phyloP scores from a whole-genome alignment of 345 rosid genomes.

The Gossypium arboreum region DNA sequence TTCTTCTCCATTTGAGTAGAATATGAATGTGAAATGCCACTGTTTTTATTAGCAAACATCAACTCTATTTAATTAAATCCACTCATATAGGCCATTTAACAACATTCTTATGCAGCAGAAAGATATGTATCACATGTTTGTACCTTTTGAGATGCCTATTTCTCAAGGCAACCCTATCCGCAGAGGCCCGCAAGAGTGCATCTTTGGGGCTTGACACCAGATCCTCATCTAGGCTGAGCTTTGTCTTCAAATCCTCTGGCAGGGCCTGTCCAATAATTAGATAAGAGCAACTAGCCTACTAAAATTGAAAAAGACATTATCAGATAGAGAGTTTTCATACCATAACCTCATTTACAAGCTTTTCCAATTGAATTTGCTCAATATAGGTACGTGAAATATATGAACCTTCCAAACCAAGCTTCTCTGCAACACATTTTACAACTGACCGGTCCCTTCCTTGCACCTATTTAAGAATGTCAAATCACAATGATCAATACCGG shows the following conservation, averaged over 20 bases:
- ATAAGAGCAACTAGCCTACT: constrained; percentile 18
- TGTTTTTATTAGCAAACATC: constrained; percentile 27
- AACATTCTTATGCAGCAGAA: neutral
- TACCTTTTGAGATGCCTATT: constrained; percentile 69
- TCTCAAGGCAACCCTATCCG: constrained; percentile 65
- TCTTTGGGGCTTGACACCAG: constrained; percentile 79
- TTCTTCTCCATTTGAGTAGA: constrained; percentile 74
- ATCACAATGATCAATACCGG: neutral
- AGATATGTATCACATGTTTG: constrained; percentile 13
- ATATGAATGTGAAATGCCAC: constrained; percentile 89
- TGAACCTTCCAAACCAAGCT: constrained; percentile 79
- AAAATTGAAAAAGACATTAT: constrained; percentile 2
- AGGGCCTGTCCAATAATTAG: constrained; percentile 46
- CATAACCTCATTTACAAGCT: constrained; percentile 81
- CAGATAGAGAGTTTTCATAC: constrained; percentile 37
- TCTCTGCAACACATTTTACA: constrained; percentile 62
- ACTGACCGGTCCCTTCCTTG: constrained; percentile 86
- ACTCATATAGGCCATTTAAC: neutral
- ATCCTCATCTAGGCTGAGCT: constrained; percentile 87
- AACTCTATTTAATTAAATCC: constrained; percentile 16
- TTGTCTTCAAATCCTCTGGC: constrained; percentile 77
- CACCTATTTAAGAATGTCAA: constrained; percentile 52
- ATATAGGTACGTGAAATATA: constrained; percentile 80
- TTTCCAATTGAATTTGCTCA: constrained; percentile 86
- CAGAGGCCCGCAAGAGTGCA: constrained; percentile 64